Evolutionary conservation across 2,329 filamentous ascomycete species (phyloP).

Genomic region (Microcyclosporella mali): DNA sequence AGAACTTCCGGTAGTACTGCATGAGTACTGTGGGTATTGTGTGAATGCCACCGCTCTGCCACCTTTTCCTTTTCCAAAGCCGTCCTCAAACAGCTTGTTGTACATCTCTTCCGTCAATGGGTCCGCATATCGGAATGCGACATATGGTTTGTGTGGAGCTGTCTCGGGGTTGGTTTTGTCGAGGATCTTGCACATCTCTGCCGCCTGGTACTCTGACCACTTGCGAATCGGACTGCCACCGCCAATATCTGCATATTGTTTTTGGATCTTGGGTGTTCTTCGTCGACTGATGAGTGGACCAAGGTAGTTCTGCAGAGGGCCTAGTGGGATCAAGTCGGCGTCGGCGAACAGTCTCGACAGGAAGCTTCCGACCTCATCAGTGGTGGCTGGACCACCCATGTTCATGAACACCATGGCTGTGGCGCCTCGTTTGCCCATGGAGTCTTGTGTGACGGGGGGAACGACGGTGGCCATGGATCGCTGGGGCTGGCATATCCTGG

Average conservation of each 20-base stretch:
- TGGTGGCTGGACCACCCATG: constrained; percentile 92
- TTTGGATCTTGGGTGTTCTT: constrained; percentile 90
- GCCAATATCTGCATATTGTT: constrained; percentile 92
- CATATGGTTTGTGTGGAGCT: constrained; percentile 93
- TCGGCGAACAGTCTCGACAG: constrained; percentile 90
- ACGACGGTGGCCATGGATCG: constrained; percentile 52
- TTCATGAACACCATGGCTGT: constrained; percentile 99
- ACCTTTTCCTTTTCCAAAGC: constrained; percentile 83
- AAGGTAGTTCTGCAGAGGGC: constrained; percentile 81
- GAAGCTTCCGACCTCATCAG: constrained; percentile 82
- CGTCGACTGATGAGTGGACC: constrained; percentile 80
- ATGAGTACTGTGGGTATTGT: constrained; percentile 97
- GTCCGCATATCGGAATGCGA: constrained; percentile 91
- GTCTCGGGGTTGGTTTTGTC: constrained; percentile 88
- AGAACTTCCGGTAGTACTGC: constrained; percentile 92
- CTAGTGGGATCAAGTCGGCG: constrained; percentile 90
- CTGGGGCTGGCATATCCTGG: constrained; percentile 24
- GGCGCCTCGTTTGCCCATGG: constrained; percentile 64
- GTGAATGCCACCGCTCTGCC: constrained; percentile 94
- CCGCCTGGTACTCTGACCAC: constrained; percentile 92
- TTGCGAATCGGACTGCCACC: constrained; percentile 97
- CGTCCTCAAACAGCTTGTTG: constrained; percentile 70
- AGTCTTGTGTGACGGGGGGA: constrained; percentile 74
- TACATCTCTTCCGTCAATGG: constrained; percentile 96
- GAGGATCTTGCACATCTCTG: constrained; percentile 95